Evolutionary conservation across 257 asterid species (phyloP).

Genomic region (Gentiana macrophylla): DNA sequence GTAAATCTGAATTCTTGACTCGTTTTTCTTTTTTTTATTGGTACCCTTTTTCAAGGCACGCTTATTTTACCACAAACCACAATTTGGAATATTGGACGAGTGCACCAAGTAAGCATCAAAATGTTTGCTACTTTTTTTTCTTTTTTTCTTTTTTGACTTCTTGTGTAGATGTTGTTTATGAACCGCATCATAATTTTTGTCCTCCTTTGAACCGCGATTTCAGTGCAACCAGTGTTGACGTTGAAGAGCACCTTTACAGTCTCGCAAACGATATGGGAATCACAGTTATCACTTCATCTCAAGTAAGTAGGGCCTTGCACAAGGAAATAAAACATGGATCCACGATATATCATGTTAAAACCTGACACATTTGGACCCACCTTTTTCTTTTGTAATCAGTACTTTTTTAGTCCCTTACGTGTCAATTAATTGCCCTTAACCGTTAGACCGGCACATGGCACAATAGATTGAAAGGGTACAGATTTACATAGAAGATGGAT

Average conservation of each 20-base stretch:
- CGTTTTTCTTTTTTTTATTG: neutral
- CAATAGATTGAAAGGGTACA: too few relatives aligned
- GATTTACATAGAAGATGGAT: too few relatives aligned
- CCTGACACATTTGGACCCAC: too few relatives aligned
- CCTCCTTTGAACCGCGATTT: constrained; percentile 10
- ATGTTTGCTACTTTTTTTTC: constrained; percentile 3
- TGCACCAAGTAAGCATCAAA: constrained; percentile 77
- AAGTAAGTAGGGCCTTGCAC: constrained; percentile 32
- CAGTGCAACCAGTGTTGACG: constrained; percentile 99
- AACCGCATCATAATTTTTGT: constrained; percentile 4
- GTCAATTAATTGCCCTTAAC: too few relatives aligned
- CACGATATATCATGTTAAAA: too few relatives aligned
- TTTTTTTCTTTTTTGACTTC: neutral
- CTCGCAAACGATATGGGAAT: constrained; percentile 75
- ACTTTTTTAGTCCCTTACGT: neutral
- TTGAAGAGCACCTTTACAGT: constrained; percentile 91
- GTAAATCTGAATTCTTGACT: constrained; percentile 7
- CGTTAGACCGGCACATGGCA: too few relatives aligned
- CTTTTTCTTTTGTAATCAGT: neutral
- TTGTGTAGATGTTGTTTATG: constrained; percentile 1
- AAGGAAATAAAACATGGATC: too few relatives aligned
- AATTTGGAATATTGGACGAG: constrained; percentile 86
- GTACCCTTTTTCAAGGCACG: constrained; percentile 57
- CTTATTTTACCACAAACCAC: constrained; percentile 93
- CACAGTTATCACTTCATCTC: constrained; percentile 95